These are phyloP conservation scores for Arabidopsis hybrid DNA, from an alignment of 441 rosid species.

Conservation along the genomic window DNA sequence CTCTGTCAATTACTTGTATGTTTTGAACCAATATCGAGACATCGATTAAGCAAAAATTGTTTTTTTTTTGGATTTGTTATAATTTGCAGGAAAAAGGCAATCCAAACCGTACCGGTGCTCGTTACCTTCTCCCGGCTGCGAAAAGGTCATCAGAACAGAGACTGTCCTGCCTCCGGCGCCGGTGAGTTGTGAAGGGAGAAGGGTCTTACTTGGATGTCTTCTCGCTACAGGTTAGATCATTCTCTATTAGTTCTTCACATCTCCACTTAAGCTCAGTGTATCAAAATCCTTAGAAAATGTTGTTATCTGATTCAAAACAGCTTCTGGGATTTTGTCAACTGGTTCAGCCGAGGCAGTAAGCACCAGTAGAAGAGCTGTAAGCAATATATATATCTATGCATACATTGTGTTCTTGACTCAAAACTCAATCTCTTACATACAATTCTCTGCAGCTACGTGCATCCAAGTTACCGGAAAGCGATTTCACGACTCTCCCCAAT, in stretches of 20 bases:
- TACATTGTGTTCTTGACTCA: constrained; percentile 18
- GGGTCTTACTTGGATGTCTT: constrained; percentile 67
- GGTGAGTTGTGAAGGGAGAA: constrained; percentile 56
- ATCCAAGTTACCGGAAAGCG: constrained; percentile 81
- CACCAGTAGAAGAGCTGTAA: constrained; percentile 96
- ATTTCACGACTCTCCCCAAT: constrained; percentile 76
- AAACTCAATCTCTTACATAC: constrained; percentile 18
- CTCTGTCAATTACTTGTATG: background rate
- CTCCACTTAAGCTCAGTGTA: background rate
- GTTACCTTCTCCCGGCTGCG: constrained; percentile 47
- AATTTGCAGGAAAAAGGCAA: constrained; percentile 54
- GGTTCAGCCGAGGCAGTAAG: constrained; percentile 84
- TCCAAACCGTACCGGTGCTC: constrained; percentile 53
- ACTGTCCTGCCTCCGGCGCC: constrained; percentile 35
- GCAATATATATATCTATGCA: constrained; percentile 27
- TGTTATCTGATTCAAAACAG: constrained; percentile 49
- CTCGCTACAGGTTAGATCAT: constrained; percentile 57
- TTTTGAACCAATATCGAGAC: background rate
- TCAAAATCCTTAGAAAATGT: constrained; percentile 16
- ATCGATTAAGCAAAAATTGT: background rate
- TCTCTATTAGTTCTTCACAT: background rate
- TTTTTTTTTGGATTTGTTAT: background rate
- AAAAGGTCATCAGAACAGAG: constrained; percentile 41
- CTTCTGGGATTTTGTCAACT: constrained; percentile 52
- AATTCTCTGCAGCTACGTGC: constrained; percentile 73